Evolutionary conservation across 2,329 filamentous ascomycete species (phyloP).

Genomic region (Neonectria coccinea): DNA sequence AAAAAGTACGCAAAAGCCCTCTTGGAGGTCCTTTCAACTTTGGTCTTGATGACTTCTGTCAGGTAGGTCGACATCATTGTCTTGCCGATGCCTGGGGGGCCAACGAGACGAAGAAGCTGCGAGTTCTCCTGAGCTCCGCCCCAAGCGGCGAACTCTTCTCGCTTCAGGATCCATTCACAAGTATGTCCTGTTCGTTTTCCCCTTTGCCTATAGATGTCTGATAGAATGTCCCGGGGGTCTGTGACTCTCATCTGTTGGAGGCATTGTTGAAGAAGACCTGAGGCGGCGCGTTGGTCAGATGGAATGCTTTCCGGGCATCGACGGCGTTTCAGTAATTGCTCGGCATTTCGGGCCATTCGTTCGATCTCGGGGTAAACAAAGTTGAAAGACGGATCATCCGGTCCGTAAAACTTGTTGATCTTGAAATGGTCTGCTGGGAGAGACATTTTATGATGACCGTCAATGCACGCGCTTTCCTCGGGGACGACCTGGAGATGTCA

Average conservation of each 20-base stretch:
- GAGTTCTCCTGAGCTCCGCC: background rate
- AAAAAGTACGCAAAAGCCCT: conserved; percentile 17
- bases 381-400: background rate
- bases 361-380: conserved; percentile 1
- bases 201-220: background rate
- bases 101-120: background rate
- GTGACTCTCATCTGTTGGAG: background rate
- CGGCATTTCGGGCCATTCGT: background rate
- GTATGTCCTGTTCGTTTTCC: background rate
- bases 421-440: background rate
- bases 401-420: conserved; percentile 1
- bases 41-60: background rate
- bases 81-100: conserved; percentile 20
- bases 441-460: background rate
- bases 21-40: background rate
- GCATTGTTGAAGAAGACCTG: background rate
- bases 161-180: background rate
- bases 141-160: conserved; percentile 1
- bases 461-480: background rate
- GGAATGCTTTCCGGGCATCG: background rate
- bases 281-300: background rate
- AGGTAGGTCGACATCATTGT: conserved; percentile 18
- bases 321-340: background rate
- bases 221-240: background rate
- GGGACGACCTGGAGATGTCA: background rate